Conservation (phyloP, 2,329 filamentous ascomycete genomes). For the Coniochaeta ligniaria region DNA sequence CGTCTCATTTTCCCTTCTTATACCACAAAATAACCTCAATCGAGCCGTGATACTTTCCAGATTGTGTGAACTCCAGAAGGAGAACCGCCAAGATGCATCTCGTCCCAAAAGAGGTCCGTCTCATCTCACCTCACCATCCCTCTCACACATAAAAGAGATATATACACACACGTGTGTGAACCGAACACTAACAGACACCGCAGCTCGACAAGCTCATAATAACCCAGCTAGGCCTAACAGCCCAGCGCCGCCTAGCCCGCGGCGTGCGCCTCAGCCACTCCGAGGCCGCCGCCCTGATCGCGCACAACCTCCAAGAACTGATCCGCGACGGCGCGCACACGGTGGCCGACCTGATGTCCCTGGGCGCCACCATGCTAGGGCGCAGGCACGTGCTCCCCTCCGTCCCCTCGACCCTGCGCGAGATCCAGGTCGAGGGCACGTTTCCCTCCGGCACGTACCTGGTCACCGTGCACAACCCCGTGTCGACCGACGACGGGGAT, state of each 20-base stretch:
- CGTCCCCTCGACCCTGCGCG: constrained; percentile 69
- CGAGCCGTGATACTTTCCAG: not conserved
- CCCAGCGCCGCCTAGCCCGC: constrained; percentile 79
- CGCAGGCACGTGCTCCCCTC: constrained; percentile 84
- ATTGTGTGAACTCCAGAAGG: not conserved
- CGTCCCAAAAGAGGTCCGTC: constrained; percentile 24
- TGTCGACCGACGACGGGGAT: constrained; percentile 79
- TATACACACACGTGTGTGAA: no score
- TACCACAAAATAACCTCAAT: not conserved
- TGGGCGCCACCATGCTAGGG: constrained; percentile 87
- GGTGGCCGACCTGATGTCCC: constrained; percentile 87
- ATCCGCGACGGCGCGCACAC: constrained; percentile 93
- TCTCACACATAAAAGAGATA: no score
- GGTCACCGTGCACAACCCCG: constrained; percentile 87
- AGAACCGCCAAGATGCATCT: constrained; percentile 23
- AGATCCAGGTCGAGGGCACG: constrained; percentile 91
- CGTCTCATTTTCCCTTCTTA: not conserved
- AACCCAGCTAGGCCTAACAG: constrained; percentile 79
- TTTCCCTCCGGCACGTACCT: constrained; percentile 88
- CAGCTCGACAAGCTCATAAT: constrained; percentile 96
- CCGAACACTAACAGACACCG: not conserved
- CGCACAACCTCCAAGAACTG: constrained; percentile 87
- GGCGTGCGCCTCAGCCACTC: constrained; percentile 85
- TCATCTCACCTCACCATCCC: constrained; percentile 1
- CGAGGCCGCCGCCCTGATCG: constrained; percentile 78